Base-by-base conservation (phyloP, 768 basidiomycete species). In the Tricholoma furcatifolium region DNA sequence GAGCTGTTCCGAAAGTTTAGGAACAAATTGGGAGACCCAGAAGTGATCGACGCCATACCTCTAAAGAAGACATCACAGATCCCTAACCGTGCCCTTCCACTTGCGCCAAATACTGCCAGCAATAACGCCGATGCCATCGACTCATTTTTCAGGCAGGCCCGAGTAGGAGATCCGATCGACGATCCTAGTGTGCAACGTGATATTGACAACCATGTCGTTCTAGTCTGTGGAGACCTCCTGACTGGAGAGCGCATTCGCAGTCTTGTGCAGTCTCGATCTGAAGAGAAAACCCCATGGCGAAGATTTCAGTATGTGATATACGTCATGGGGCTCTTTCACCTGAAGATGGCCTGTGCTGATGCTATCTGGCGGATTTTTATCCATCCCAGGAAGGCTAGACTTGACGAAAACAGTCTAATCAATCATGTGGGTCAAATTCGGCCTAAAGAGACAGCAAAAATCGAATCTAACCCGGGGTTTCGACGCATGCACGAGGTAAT, bases 401-500 rank as follows among this genome's bases (percentile, higher is more conserved):
- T 18, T 9, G 36, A 44, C 31, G 6, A 34, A 7, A 49, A 17
- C 18, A 18, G 14, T 18, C 9, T 50, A 1, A 43, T 49, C 21
- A 1, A 10, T 10, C 23, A 54, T 9, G 47, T 50, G 7, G n/a
- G 43, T n/a, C 21, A 44, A 31, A 12, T 72, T 2, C 63, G 62
- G 0, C 71, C 68, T 5, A 62, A 64, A 17, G 67, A 74, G 53
- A 71, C 62, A 1, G 63, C 59, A 2, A 72, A 67, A 35, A 65
- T 69, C 43, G 57, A 41, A 10, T 35, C 59, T 1, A 69, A 71
- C n/a, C 73, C 71, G 0, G 66, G 66, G 1, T 75, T 75, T 53
- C 59, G 63, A 0, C 39, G 58, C 3, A 74, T 71, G 63, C 74
- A 77, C 38, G 60, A 75, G 27, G 39, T 71, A 0, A 67, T 75